Base-by-base conservation (phyloP, 2,329 filamentous ascomycete genomes). In the Colletotrichum sojae region DNA sequence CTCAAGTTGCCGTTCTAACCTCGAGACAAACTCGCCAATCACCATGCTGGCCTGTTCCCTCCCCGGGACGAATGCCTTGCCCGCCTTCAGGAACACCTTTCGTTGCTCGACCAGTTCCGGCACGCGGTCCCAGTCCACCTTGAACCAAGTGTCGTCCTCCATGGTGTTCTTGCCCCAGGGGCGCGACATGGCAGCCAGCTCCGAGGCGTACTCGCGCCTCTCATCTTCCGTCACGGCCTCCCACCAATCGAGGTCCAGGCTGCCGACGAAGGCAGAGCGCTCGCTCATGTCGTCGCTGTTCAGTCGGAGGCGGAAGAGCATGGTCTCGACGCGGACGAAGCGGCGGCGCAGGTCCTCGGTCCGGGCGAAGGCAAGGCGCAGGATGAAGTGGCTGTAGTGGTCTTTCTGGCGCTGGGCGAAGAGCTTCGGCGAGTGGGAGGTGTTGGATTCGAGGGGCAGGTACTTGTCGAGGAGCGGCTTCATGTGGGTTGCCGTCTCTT, bases 341-440 rank as follows among this genome's bases (percentile, higher is more conserved):
- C 96, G 91, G 71, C 92, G 88, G 49, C 96, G 90, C 45, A 98
- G 85, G 76, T 99, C 96, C 77, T 97, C 94, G 0, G 95, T 98
- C 2, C 92, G 90, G 0, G 95, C 91, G 77, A 99, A 99, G 1
- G 96, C 96, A 51, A 99, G 89, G 0, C 96, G 91, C 6, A 99
- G 88, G 71, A 98, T 99, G 79, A 98, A 99, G 80, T 99, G 96
- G 64, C 93, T 96, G 82, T 98, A 99, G 81, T 99, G 96, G 75
- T 99, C 96, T 78, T 96, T 97, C 79, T 95, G 93, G 31, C 95
- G 88, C 82, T 99, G 94, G 40, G 89, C 82, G 25, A 88, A 86
- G 15, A 95, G 82, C 75, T 84, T 87, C 72, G 79, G 82, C 51
- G 80, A 86, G 70, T 76, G 84, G 1, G 93, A 93, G 63, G 89